These are phyloP conservation scores for Pleurotus tuber-regium DNA, from an alignment of 768 basidiomycete species.

Conservation along the genomic window DNA sequence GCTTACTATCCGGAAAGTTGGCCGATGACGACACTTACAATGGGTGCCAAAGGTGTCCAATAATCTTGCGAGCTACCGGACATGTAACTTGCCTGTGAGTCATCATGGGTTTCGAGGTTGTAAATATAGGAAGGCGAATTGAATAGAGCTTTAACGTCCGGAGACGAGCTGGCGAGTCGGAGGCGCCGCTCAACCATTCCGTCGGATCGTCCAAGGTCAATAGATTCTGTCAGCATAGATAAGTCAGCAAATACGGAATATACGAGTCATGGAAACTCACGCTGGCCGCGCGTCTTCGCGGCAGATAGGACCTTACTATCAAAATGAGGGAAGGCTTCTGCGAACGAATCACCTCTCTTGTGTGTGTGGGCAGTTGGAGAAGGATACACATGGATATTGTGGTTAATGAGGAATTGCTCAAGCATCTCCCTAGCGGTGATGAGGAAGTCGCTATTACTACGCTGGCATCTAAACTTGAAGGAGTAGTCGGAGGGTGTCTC, in stretches of 20 bases:
- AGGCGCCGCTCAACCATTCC: slow-evolving; percentile 70
- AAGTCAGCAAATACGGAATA: slow-evolving; percentile 6
- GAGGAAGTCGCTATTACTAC: slow-evolving; percentile 92
- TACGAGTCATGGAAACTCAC: slow-evolving; percentile 26
- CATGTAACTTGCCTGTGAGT: slow-evolving; percentile 57
- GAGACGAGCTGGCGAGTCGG: slow-evolving; percentile 84
- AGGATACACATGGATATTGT: slow-evolving; percentile 82
- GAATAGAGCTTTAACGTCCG: slow-evolving; percentile 94
- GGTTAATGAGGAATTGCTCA: slow-evolving; percentile 84
- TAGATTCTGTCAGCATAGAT: slow-evolving; percentile 53
- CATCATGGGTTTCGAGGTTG: slow-evolving; percentile 72
- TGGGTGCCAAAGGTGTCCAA: slow-evolving; percentile 75
- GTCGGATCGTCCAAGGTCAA: slow-evolving; percentile 71
- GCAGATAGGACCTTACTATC: slow-evolving; percentile 91
- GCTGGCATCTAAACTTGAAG: slow-evolving; percentile 95
- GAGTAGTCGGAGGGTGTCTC: slow-evolving; percentile 74
- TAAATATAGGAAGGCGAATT: slow-evolving; percentile 84
- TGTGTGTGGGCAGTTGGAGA: slow-evolving; percentile 76
- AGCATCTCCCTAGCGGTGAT: slow-evolving; percentile 88
- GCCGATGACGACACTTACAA: slow-evolving; percentile 43
- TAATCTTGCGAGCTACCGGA: slow-evolving; percentile 60
- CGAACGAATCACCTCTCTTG: slow-evolving; percentile 88
- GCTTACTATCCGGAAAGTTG: slow-evolving; percentile 15
- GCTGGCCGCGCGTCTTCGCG: slow-evolving; percentile 64
- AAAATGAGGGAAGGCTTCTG: slow-evolving; percentile 95